Evolutionary conservation across 305 asterid species (phyloP).

Genomic region (Ajuga reptans): DNA sequence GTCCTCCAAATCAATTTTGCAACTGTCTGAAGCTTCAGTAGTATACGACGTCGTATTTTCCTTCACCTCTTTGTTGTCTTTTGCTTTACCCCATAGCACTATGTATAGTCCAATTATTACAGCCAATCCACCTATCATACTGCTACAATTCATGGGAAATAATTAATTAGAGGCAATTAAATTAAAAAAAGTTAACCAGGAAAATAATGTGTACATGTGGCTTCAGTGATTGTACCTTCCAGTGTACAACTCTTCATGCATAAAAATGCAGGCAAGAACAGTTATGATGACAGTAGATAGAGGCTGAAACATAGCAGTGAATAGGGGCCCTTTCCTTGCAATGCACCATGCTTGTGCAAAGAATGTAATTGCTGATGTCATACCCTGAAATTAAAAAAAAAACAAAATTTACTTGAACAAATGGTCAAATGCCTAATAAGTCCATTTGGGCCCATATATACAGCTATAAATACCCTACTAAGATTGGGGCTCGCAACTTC

Average conservation of each 20-base stretch:
- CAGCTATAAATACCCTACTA: too few relatives aligned
- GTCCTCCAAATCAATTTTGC: constrained; percentile 43
- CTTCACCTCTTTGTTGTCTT: constrained; percentile 28
- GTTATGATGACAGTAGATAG: constrained; percentile 41
- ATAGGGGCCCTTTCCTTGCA: constrained; percentile 56
- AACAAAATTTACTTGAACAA: too few relatives aligned
- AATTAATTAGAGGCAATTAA: too few relatives aligned
- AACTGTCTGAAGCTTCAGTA: constrained; percentile 22
- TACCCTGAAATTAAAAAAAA: too few relatives aligned
- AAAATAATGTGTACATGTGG: too few relatives aligned
- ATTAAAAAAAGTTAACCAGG: too few relatives aligned
- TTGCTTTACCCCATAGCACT: constrained; percentile 69
- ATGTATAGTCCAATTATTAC: constrained; percentile 61
- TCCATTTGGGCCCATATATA: too few relatives aligned
- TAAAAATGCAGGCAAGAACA: constrained; percentile 34
- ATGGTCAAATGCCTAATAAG: too few relatives aligned
- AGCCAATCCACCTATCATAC: constrained; percentile 58
- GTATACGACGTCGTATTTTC: constrained; percentile 14
- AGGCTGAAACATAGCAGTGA: constrained; percentile 67
- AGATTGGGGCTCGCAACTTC: too few relatives aligned
- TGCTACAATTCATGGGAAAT: constrained; percentile 12
- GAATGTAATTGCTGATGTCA: constrained; percentile 41
- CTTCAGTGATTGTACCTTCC: constrained; percentile 41
- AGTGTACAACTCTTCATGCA: constrained; percentile 47
- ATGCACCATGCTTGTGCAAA: constrained; percentile 68